Conservation (phyloP, 2,329 filamentous ascomycete species). For the Alternaria brassicae region DNA sequence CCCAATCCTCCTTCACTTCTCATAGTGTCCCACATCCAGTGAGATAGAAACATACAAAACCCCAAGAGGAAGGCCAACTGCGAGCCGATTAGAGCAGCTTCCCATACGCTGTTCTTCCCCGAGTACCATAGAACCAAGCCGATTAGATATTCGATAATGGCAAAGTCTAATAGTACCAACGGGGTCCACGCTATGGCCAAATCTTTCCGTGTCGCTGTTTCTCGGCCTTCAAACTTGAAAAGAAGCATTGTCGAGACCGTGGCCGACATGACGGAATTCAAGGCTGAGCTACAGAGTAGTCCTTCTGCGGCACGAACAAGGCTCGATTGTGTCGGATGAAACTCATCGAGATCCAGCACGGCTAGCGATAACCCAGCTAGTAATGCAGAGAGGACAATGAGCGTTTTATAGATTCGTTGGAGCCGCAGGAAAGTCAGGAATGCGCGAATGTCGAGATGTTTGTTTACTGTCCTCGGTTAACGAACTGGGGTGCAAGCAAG, state of each 20-base stretch:
- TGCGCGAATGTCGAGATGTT: background rate
- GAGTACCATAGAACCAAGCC: background rate
- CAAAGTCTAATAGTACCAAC: background rate
- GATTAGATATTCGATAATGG: background rate
- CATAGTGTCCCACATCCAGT: background rate
- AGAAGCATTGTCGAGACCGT: background rate
- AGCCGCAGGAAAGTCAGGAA: background rate
- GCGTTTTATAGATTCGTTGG: background rate
- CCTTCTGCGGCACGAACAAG: background rate
- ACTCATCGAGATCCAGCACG: background rate
- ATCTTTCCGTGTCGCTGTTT: background rate
- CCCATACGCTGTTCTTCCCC: background rate
- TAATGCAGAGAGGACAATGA: background rate
- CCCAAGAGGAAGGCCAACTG: background rate
- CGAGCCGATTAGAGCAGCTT: background rate
- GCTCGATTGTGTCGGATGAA: background rate
- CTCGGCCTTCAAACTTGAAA: background rate
- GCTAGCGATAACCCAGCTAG: background rate
- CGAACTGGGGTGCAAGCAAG: too few relatives aligned
- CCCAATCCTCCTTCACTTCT: background rate
- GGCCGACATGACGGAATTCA: background rate
- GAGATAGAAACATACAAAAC: background rate
- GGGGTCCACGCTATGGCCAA: background rate
- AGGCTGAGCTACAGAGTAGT: background rate
- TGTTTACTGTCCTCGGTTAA: background rate